Evolutionary conservation across 2,329 filamentous ascomycete species (phyloP), one percentile per base, ranked within the genome.

Genomic region (Seiridium cupressi): DNA sequence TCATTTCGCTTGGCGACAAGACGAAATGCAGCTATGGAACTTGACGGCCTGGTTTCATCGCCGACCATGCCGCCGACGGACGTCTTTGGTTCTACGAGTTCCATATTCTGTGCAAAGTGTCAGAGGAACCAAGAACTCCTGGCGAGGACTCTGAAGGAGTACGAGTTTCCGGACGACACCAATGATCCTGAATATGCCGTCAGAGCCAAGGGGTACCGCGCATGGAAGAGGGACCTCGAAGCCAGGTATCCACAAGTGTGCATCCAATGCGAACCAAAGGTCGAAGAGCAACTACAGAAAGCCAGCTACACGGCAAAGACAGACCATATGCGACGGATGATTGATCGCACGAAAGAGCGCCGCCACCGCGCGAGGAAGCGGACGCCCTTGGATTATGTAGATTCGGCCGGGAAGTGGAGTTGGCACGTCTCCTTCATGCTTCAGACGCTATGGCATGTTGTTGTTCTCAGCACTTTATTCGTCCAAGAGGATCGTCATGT

Each of bases 171-270:
- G 9, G 81, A 83, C 40, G 84, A 89, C 61, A 78, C 82, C 0
- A 78, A 79, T 48, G 85, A 94, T 65, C 87, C 90, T 0, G 82
- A 89, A 57, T 92, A 93, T 72, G 78, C 77, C 3, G 81, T 86
- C 62, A 88, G 89, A 63, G 89, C 93, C 72, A 82, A 81, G 58
- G 83, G 84, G 54, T 89, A 91, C 67, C 89, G 88, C 64, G 81
- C 82, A 42, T 96, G 90, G 72, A 88, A 89, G 62, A 82, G 81
- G 62, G 82, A 88, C 56, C 81, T 97, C 18, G 93, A 97, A 76
- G 81, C 86, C 68, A 85, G 90, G 55, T 98, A 97, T 70, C 95
- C 95, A 0, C 92, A 95, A 70, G 89, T 97, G 61, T 99, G 95
- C 77, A 84, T 84, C 63, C 80, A 86, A 51, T 99, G 95, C 74